Base-by-base conservation (phyloP, 139 green algal genomes). In the Chlorella vulgaris region DNA sequence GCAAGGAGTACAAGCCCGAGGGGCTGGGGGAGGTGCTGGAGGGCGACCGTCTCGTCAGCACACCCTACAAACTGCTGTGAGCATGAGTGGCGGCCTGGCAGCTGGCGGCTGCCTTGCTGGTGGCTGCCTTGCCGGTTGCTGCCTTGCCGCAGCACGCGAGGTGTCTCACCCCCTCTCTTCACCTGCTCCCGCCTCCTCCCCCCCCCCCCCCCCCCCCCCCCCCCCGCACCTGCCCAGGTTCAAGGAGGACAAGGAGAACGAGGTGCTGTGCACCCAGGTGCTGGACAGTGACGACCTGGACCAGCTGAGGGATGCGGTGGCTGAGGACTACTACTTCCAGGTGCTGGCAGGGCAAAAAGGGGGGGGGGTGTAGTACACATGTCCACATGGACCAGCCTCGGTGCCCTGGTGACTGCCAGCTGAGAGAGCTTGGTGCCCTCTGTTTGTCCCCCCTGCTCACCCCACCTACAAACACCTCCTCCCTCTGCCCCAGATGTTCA, bases 321-420 rank as follows among this genome's bases (percentile, higher is more conserved):
- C 88, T 63, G 85, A 96, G 73, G 96, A 99, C 81, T 99, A 97
- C 86, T 99, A 99, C 89, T 99, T 99, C 81, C 96, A 98, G 90
- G 94, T 55, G 47, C 15, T 55, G 10, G 47, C 47, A 67, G 13
- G 60, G 60, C 35, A n/a, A 3, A 2, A 19, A 15, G 60, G 26
- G 60, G 3, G 60, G 10, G 33, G 35, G n/a, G 65, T 1, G 5
- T 33, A 7, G 35, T 13, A 21, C 22, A 21, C n/a, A n/a, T n/a
- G n/a, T n/a, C n/a, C n/a, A n/a, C n/a, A n/a, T n/a, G n/a, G n/a
- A n/a, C n/a, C n/a, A n/a, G n/a, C n/a, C n/a, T n/a, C n/a, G n/a
- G n/a, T n/a, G n/a, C n/a, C n/a, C n/a, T n/a, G n/a, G n/a, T n/a
- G n/a, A n/a, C n/a, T n/a, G 18, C 67, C 39, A 36, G 24, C 39